phyloP scores from a whole-genome alignment of 768 basidiomycete genomes.

The Ramaria sp. region DNA sequence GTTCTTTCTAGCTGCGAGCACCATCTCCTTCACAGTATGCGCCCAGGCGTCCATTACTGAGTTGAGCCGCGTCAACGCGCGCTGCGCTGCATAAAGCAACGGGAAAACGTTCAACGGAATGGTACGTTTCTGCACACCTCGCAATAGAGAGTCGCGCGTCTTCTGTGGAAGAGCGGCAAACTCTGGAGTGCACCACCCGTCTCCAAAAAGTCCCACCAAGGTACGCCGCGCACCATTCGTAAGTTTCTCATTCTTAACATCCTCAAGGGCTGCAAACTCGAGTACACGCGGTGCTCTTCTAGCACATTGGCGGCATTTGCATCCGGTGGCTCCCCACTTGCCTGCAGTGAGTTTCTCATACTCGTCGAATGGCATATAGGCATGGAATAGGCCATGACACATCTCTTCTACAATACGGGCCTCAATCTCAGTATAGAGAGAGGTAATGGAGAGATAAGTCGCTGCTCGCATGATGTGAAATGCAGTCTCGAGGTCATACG shows the following conservation, averaged over 20 bases:
- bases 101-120: constrained; percentile 57
- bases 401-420: constrained; percentile 80
- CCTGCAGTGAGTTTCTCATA: constrained; percentile 66
- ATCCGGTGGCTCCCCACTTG: constrained; percentile 76
- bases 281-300: constrained; percentile 73
- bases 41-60: constrained; percentile 29
- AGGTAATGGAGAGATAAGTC: constrained; percentile 61
- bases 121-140: constrained; percentile 60
- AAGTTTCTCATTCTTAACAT: constrained; percentile 64
- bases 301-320: constrained; percentile 76
- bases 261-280: constrained; percentile 66
- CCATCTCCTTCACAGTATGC: constrained; percentile 57
- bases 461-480: constrained; percentile 84
- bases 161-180: constrained; percentile 62
- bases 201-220: constrained; percentile 75
- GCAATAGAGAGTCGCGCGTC: constrained; percentile 56
- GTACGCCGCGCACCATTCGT: constrained; percentile 64
- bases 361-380: constrained; percentile 67
- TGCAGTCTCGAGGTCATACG: constrained; percentile 86
- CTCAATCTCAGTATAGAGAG: constrained; percentile 71
- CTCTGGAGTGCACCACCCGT: constrained; percentile 79
- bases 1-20: constrained; percentile 45
- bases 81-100: constrained; percentile 55
- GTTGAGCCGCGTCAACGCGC: constrained; percentile 29
- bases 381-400: constrained; percentile 82